phyloP scores from a whole-genome alignment of 306 rosid genomes.

The Styphnolobium japonicum region DNA sequence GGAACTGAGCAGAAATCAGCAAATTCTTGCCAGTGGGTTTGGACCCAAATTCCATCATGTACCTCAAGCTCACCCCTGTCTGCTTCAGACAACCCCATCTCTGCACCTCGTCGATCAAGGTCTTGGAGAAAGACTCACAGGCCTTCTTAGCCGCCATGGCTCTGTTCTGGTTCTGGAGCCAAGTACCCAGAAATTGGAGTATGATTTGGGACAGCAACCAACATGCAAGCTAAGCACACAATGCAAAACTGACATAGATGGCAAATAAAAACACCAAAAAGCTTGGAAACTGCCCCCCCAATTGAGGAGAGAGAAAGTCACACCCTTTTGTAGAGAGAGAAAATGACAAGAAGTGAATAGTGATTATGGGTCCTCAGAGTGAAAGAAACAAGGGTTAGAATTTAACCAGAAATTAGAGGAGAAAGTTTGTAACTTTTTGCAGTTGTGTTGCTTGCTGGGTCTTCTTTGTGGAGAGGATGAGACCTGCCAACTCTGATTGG shows the following conservation, averaged over 20 bases:
- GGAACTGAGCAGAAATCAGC: constrained; percentile 75
- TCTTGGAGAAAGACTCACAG: constrained; percentile 57
- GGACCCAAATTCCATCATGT: constrained; percentile 91
- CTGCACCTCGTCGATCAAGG: constrained; percentile 65
- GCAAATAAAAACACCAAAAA: neutral
- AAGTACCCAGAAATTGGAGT: neutral
- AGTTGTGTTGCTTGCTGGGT: too few relatives aligned
- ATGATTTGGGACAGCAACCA: constrained; percentile 1
- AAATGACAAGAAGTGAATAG: neutral
- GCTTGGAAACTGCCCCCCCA: neutral
- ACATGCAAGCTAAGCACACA: constrained; percentile 33
- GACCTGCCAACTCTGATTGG: neutral
- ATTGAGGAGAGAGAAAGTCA: neutral
- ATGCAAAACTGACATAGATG: constrained; percentile 33
- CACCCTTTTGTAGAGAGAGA: neutral
- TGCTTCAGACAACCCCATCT: constrained; percentile 83
- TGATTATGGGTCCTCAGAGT: neutral
- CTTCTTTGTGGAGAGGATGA: too few relatives aligned
- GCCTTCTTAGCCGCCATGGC: constrained; percentile 73
- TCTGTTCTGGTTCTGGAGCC: neutral
- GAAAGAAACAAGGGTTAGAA: neutral
- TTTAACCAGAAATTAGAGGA: neutral
- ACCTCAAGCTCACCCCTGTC: constrained; percentile 77
- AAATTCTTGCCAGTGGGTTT: constrained; percentile 49
- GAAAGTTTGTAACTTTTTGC: constrained; percentile 8